phyloP scores from a whole-genome alignment of 106 monocot genomes.

The Dactylorhiza incarnata region DNA sequence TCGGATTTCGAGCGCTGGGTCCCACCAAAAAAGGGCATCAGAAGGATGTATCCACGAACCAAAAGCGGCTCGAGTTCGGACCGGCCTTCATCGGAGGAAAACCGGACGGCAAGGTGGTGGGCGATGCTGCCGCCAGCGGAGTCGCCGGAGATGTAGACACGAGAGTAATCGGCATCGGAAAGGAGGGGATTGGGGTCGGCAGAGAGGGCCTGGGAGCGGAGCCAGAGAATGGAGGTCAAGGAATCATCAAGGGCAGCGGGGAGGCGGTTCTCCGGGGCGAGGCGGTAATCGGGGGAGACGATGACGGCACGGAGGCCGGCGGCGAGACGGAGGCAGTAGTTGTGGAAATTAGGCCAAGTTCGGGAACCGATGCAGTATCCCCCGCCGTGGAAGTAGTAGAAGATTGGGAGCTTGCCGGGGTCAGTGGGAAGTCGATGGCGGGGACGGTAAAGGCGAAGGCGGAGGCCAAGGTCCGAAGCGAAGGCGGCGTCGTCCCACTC shows the following conservation, averaged over 20 bases:
- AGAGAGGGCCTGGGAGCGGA: slow-evolving; percentile 19
- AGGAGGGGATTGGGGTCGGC: slow-evolving; percentile 35
- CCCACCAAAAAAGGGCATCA: slow-evolving; percentile 83
- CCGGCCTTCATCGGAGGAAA: slow-evolving; percentile 13
- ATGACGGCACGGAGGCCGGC: slow-evolving; percentile 40
- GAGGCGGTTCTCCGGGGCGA: slow-evolving; percentile 68
- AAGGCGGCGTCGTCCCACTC: slow-evolving; percentile 49
- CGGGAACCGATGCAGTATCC: slow-evolving; percentile 84
- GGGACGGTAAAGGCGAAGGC: slow-evolving; percentile 61
- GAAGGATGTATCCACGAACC: slow-evolving; percentile 42
- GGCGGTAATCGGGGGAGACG: slow-evolving; percentile 72
- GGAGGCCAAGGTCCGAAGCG: slow-evolving; percentile 23
- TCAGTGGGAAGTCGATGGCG: slow-evolving; percentile 5
- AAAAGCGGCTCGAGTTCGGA: slow-evolving; percentile 31
- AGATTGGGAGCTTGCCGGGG: slow-evolving; percentile 39
- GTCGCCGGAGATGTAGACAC: slow-evolving; percentile 68
- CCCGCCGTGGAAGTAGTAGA: slow-evolving; percentile 92
- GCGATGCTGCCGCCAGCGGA: slow-evolving; percentile 79
- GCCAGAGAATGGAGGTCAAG: slow-evolving; percentile 39
- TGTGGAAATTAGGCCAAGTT: slow-evolving; percentile 72
- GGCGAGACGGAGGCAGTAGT: slow-evolving; percentile 67
- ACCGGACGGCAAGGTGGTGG: slow-evolving; percentile 64
- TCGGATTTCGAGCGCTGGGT: slow-evolving; percentile 35
- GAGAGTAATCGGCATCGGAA: slow-evolving; percentile 27
- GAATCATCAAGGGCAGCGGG: slow-evolving; percentile 64